Conservation (phyloP, 208 protist species). For the Wallacemonas sp. region DNA sequence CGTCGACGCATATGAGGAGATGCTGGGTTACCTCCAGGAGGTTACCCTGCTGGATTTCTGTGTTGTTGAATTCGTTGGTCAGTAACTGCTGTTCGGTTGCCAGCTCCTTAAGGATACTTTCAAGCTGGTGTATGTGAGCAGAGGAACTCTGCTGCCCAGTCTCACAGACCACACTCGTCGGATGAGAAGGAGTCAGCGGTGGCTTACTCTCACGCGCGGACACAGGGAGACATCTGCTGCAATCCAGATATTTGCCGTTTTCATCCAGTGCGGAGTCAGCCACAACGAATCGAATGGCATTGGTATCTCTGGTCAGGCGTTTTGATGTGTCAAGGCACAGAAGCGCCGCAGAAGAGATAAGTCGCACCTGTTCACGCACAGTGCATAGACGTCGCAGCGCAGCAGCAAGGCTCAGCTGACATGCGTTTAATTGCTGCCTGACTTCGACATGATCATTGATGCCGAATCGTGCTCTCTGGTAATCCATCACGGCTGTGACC, state of each 20-base stretch:
- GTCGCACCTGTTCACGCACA: constrained; percentile 23
- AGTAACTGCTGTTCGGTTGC: background rate
- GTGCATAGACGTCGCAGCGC: constrained; percentile 22
- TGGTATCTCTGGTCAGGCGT: background rate
- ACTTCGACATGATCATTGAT: constrained; percentile 25
- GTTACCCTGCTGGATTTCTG: background rate
- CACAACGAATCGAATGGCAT: constrained; percentile 7
- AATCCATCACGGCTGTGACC: constrained; percentile 55
- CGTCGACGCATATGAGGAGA: background rate
- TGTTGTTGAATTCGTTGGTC: background rate
- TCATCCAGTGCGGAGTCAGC: constrained; percentile 17
- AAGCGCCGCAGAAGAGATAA: constrained; percentile 23
- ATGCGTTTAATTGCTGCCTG: constrained; percentile 35
- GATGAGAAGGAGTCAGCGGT: too few relatives aligned
- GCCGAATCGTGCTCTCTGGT: constrained; percentile 34
- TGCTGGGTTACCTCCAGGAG: background rate
- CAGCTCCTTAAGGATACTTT: background rate
- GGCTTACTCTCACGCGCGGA: background rate
- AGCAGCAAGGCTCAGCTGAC: constrained; percentile 18
- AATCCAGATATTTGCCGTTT: constrained; percentile 20
- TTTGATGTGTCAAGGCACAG: constrained; percentile 4
- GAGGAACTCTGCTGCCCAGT: background rate
- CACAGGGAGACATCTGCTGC: background rate
- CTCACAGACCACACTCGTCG: too few relatives aligned
- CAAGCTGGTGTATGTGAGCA: background rate